phyloP scores from a whole-genome alignment of 2,329 filamentous ascomycete genomes.

The Fusarium begoniae region DNA sequence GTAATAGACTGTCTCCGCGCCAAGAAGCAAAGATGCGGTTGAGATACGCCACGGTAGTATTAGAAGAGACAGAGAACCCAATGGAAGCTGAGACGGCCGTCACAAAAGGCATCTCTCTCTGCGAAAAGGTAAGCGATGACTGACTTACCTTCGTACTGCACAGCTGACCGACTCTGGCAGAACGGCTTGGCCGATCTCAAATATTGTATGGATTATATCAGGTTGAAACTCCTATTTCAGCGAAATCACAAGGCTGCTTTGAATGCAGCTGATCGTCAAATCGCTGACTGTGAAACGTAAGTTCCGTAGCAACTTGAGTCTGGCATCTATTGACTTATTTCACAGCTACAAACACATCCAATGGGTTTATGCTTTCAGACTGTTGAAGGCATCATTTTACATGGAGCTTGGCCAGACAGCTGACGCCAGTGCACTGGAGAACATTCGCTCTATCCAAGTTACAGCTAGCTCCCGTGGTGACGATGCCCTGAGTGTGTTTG shows the following conservation, averaged over 20 bases:
- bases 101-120: constrained; percentile 75
- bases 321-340: constrained; percentile 14
- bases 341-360: constrained; percentile 70
- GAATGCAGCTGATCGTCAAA: constrained; percentile 74
- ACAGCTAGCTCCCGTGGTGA: constrained; percentile 70
- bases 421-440: constrained; percentile 72
- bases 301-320: constrained; percentile 37
- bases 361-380: constrained; percentile 81
- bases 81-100: constrained; percentile 77
- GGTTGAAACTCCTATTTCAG: constrained; percentile 75
- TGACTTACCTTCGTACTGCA: background rate
- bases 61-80: constrained; percentile 80
- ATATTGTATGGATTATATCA: constrained; percentile 79
- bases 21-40: constrained; percentile 75
- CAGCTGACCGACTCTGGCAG: constrained; percentile 45
- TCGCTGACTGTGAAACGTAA: constrained; percentile 73
- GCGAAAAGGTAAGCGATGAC: constrained; percentile 64
- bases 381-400: constrained; percentile 76
- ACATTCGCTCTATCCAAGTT: constrained; percentile 69
- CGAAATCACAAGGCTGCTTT: constrained; percentile 77
- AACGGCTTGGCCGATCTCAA: constrained; percentile 68
- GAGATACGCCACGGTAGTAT: constrained; percentile 75
- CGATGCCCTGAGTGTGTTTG: constrained; percentile 70
- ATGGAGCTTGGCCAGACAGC: constrained; percentile 67
- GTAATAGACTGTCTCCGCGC: constrained; percentile 67